These are phyloP conservation scores for Podila verticillata DNA, from an alignment of 192 early-diverging fungal species.

Conservation along the genomic window DNA sequence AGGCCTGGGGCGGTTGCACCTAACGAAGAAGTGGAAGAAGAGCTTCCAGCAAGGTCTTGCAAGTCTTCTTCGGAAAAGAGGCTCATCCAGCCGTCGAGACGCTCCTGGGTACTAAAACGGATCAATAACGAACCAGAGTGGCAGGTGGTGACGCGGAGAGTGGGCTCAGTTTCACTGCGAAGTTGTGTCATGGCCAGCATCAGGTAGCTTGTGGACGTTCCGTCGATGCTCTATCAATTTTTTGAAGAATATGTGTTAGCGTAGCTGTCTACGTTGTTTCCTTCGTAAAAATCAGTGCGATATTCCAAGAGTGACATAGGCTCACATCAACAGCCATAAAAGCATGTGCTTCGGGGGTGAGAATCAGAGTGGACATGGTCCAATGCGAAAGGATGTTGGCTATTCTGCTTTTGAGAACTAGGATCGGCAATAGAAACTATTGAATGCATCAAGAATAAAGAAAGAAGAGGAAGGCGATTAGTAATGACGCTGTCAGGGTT, in stretches of 20 bases:
- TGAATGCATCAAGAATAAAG: background rate
- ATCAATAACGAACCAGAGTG: constrained; percentile 4
- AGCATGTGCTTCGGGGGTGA: constrained; percentile 31
- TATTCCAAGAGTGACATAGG: too few species aligned
- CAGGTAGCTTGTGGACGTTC: constrained; percentile 18
- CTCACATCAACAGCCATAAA: constrained; percentile 32
- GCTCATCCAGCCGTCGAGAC: constrained; percentile 14
- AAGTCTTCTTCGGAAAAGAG: constrained; percentile 23
- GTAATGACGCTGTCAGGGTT: too few species aligned
- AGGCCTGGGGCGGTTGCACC: background rate
- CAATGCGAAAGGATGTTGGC: constrained; percentile 22
- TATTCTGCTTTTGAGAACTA: background rate
- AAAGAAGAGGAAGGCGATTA: background rate
- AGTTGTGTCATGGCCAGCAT: constrained; percentile 17
- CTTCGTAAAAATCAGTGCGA: too few species aligned
- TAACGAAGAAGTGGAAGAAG: background rate
- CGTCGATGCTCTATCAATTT: constrained; percentile 7
- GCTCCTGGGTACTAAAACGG: constrained; percentile 8
- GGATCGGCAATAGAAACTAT: constrained; percentile 35
- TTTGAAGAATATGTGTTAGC: background rate
- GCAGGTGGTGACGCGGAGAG: constrained; percentile 6
- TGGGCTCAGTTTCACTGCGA: background rate
- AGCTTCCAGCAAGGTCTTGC: background rate
- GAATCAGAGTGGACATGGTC: constrained; percentile 28
- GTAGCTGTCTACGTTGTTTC: too few species aligned